phyloP scores from a whole-genome alignment of 768 basidiomycete genomes.

The Psilocybe azurescens region DNA sequence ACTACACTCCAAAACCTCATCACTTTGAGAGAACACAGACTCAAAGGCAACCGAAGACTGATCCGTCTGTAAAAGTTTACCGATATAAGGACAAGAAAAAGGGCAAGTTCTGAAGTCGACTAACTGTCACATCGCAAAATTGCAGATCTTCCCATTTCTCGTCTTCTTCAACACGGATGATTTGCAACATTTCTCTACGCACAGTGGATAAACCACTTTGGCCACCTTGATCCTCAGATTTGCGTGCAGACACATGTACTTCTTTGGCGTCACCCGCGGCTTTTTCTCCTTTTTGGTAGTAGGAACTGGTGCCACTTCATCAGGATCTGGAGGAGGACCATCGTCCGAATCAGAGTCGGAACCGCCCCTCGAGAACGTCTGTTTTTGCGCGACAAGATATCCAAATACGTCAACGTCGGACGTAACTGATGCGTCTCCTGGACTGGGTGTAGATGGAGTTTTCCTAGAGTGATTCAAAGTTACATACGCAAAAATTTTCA shows the following conservation, averaged over 20 bases:
- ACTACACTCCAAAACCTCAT: slow-evolving; percentile 55
- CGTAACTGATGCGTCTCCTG: slow-evolving; percentile 82
- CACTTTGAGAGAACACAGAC: slow-evolving; percentile 64
- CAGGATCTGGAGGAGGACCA: slow-evolving; percentile 81
- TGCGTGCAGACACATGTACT: slow-evolving; percentile 78
- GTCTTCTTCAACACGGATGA: slow-evolving; percentile 79
- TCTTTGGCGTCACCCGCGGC: slow-evolving; percentile 66
- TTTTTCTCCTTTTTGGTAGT: slow-evolving; percentile 66
- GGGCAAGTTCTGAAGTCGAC: slow-evolving; percentile 23
- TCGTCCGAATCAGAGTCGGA: slow-evolving; percentile 80
- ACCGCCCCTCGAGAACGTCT: slow-evolving; percentile 53
- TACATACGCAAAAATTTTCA: background rate
- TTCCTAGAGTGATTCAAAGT: slow-evolving; percentile 45
- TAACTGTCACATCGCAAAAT: slow-evolving; percentile 69
- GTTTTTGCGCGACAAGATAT: slow-evolving; percentile 68
- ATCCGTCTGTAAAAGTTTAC: slow-evolving; percentile 47
- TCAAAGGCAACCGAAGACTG: slow-evolving; percentile 65
- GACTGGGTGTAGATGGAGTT: slow-evolving; percentile 79
- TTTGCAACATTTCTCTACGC: slow-evolving; percentile 76
- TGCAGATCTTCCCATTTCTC: slow-evolving; percentile 75
- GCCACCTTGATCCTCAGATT: slow-evolving; percentile 66
- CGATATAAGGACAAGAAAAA: slow-evolving; percentile 8
- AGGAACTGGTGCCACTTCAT: slow-evolving; percentile 60
- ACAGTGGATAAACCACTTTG: slow-evolving; percentile 73
- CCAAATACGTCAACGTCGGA: slow-evolving; percentile 83